Percentiles rank a stretch among this genome's conserved stretches.
phyloP scores from a whole-genome alignment of 495 filamentous ascomycete species.

The Penicillium diatomitis region DNA sequence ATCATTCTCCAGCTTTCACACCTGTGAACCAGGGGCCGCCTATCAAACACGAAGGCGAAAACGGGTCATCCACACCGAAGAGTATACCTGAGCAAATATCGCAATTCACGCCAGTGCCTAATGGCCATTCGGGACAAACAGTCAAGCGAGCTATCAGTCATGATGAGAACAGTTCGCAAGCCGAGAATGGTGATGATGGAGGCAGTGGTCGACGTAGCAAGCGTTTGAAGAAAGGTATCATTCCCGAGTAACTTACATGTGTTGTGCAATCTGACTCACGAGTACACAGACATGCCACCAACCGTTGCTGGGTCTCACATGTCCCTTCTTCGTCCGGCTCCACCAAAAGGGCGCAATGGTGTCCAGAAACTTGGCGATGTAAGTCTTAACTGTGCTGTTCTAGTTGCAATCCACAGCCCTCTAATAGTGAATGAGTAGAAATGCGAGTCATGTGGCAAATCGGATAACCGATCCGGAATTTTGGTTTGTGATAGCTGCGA shows the following conservation, averaged over 20 bases:
- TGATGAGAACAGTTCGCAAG: slow-evolving; percentile 63
- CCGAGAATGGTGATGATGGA: slow-evolving; percentile 53
- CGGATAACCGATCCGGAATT: slow-evolving; percentile 61
- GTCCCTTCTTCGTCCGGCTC: slow-evolving; percentile 80
- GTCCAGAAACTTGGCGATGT: slow-evolving; percentile 68
- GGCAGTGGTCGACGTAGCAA: slow-evolving; percentile 79
- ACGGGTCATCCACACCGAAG: slow-evolving; percentile 34
- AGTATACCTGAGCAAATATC: slow-evolving; percentile 28
- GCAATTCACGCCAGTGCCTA: slow-evolving; percentile 39
- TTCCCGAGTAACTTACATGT: not conserved
- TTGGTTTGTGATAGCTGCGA: slow-evolving; percentile 93
- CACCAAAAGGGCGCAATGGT: slow-evolving; percentile 61
- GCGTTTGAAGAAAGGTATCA: slow-evolving; percentile 85
- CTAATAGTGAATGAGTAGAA: slow-evolving; percentile 39
- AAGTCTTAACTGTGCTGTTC: slow-evolving; percentile 13
- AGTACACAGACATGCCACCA: slow-evolving; percentile 63
- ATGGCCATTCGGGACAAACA: slow-evolving; percentile 47
- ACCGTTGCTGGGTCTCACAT: slow-evolving; percentile 95
- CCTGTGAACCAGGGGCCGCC: slow-evolving; percentile 39
- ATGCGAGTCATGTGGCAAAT: slow-evolving; percentile 81
- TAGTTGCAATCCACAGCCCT: not conserved
- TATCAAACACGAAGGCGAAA: slow-evolving; percentile 44
- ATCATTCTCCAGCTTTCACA: slow-evolving; percentile 46
- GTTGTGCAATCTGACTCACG: not conserved
- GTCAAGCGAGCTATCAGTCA: slow-evolving; percentile 80